These are phyloP conservation scores for Withania somnifera DNA, from an alignment of 305 asterid species.

Conservation along the genomic window DNA sequence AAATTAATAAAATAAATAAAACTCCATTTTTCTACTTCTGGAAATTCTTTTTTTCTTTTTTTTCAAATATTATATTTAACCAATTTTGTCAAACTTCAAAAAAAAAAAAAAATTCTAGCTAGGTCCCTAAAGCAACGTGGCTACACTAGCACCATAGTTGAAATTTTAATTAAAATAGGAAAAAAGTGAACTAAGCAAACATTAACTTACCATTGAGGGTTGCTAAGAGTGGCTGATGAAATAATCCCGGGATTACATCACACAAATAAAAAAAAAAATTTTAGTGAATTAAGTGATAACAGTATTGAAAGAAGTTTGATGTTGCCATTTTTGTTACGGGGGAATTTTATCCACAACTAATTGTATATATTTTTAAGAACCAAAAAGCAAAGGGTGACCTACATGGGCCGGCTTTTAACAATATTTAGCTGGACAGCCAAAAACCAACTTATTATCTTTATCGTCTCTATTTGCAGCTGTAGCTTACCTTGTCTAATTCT, in stretches of 20 bases:
- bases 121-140: constrained; percentile 37
- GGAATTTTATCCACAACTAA: no score
- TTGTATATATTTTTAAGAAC: no score
- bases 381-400: constrained; percentile 75
- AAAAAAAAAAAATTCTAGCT: neutral
- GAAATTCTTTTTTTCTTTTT: constrained; percentile 8
- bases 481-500: neutral
- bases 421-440: constrained; percentile 88
- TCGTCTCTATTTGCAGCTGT: constrained; percentile 48
- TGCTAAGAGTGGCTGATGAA: neutral
- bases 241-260: constrained; percentile 13
- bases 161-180: neutral
- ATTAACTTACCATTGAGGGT: neutral
- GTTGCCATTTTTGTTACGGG: no score
- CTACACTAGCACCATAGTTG: constrained; percentile 26
- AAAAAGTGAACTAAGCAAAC: neutral
- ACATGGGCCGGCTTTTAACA: constrained; percentile 87
- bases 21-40: constrained; percentile 12
- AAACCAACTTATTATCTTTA: constrained; percentile 67
- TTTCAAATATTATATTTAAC: constrained; percentile 13
- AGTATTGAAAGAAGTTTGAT: no score
- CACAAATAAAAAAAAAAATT: no score
- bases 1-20: neutral
- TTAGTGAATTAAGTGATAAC: no score
- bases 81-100: constrained; percentile 14